Evolutionary conservation across 2,329 filamentous ascomycete species (phyloP).

Genomic region (Exophiala alcalophila): DNA sequence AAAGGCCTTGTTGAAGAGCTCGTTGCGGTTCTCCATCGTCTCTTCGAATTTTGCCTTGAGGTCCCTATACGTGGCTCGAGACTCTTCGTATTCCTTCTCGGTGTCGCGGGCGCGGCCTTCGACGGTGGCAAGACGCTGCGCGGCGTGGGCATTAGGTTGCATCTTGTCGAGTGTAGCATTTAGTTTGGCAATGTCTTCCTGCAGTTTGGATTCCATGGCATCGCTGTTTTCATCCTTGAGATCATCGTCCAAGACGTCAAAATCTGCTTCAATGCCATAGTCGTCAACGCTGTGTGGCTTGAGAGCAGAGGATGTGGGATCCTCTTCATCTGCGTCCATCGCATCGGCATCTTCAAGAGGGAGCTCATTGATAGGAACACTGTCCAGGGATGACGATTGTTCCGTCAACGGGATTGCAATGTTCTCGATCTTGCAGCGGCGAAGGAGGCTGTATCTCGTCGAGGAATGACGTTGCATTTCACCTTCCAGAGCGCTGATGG

Average conservation of each 20-base stretch:
- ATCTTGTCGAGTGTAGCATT: constrained; percentile 84
- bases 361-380: constrained; percentile 82
- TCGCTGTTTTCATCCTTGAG: constrained; percentile 74
- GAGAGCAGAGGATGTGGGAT: constrained; percentile 41
- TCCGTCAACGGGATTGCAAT: constrained; percentile 76
- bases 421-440: constrained; percentile 90
- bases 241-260: constrained; percentile 75
- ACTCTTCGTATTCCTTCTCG: constrained; percentile 85
- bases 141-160: constrained; percentile 93
- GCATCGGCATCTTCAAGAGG: constrained; percentile 74
- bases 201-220: constrained; percentile 69
- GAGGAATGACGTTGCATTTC: constrained; percentile 82
- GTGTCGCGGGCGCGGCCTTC: constrained; percentile 77
- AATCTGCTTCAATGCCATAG: constrained; percentile 88
- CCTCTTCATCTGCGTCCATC: constrained; percentile 83
- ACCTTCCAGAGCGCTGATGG: constrained; percentile 75
- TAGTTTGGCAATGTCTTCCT: constrained; percentile 72
- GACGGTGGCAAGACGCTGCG: constrained; percentile 83
- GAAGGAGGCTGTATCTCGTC: constrained; percentile 76
- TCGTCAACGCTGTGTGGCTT: constrained; percentile 66
- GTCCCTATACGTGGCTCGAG: constrained; percentile 68
- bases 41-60: constrained; percentile 81
- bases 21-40: constrained; percentile 76
- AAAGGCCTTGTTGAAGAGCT: constrained; percentile 94
- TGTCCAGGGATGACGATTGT: constrained; percentile 69